phyloP scores from a whole-genome alignment of 257 asterid genomes.

The Solanum corneliomulleri region DNA sequence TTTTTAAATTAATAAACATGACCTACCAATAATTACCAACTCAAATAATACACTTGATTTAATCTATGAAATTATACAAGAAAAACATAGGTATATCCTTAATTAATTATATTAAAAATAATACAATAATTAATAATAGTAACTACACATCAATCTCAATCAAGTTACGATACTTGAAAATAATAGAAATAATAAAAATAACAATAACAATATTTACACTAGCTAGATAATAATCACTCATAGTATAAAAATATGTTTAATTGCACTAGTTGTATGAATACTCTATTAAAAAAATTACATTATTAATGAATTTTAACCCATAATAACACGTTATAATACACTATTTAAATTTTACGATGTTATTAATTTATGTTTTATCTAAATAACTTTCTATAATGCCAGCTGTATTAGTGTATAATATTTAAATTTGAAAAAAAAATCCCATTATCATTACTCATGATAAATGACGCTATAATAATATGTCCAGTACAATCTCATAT shows the following conservation, averaged over 20 bases:
- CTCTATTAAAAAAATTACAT: too few species aligned
- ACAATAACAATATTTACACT: not conserved
- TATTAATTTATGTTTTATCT: too few species aligned
- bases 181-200: not conserved
- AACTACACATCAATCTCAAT: not conserved
- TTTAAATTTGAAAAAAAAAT: not conserved
- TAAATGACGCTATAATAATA: not conserved
- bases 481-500: fast-evolving
- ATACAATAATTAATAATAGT: too few species aligned
- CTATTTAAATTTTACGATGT: not conserved
- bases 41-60: not conserved
- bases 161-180: not conserved
- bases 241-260: too few species aligned
- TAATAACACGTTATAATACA: not conserved
- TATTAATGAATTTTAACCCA: not conserved
- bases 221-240: too few species aligned
- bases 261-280: too few species aligned
- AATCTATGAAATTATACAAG: not conserved
- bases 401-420: fast-evolving
- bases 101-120: not conserved
- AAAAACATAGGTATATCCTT: not conserved
- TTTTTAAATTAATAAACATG: not conserved
- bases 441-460: not conserved
- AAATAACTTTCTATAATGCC: not conserved
- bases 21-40: not conserved